phyloP scores from a whole-genome alignment of 352 stramenopile species.

The Phytophthora ramorum region DNA sequence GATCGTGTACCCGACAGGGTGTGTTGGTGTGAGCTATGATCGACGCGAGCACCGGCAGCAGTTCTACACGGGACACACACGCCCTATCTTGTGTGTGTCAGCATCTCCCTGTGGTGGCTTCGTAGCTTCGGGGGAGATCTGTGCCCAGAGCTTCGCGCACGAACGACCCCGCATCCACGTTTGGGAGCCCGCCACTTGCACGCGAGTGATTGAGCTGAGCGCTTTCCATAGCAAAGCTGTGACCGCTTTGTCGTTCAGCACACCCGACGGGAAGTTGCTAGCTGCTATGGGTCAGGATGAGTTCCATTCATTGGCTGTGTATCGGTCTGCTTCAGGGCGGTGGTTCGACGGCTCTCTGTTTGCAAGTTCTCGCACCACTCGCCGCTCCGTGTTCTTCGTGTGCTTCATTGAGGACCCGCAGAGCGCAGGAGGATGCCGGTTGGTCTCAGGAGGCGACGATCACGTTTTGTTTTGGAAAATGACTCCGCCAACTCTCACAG shows the following conservation, averaged over 20 bases:
- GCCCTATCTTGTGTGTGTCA: constrained; percentile 66
- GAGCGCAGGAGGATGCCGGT: constrained; percentile 46
- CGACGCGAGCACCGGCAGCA: constrained; percentile 68
- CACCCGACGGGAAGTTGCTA: constrained; percentile 48
- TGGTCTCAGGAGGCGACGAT: constrained; percentile 71
- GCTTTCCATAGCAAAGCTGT: constrained; percentile 75
- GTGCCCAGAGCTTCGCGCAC: constrained; percentile 52
- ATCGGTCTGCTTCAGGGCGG: constrained; percentile 57
- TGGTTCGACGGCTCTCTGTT: constrained; percentile 76
- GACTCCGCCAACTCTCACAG: constrained; percentile 53
- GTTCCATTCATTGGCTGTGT: constrained; percentile 78
- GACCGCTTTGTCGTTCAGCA: constrained; percentile 68
- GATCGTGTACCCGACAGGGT: constrained; percentile 67
- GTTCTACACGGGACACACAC: constrained; percentile 67
- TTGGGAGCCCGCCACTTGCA: constrained; percentile 74
- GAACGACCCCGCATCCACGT: constrained; percentile 76
- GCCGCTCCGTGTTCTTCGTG: constrained; percentile 65
- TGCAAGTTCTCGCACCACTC: constrained; percentile 55
- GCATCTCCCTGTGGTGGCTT: constrained; percentile 58
- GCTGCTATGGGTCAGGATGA: constrained; percentile 76
- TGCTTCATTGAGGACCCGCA: constrained; percentile 66
- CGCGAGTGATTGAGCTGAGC: constrained; percentile 53
- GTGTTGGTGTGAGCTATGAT: constrained; percentile 76
- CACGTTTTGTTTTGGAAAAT: constrained; percentile 82
- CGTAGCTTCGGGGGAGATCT: constrained; percentile 80